Percentiles rank a stretch among this genome's conserved stretches.
These are phyloP conservation scores for Leptosphaerulina australis DNA, from an alignment of 2,329 filamentous ascomycete species.

Conservation along the genomic window DNA sequence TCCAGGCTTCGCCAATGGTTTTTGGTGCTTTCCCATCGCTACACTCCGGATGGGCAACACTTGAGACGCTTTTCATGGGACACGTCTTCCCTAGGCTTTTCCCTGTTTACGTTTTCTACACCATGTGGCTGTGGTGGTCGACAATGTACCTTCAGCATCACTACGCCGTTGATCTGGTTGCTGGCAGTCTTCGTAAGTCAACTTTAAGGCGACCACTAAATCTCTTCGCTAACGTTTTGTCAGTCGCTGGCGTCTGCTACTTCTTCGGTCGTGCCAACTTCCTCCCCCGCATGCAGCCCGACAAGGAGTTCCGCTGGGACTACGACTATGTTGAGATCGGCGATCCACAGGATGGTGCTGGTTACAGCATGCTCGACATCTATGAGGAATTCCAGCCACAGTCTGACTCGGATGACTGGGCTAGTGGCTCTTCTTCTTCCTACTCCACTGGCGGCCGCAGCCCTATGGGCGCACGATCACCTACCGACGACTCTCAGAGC, in stretches of 20 bases:
- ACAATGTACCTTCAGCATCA: constrained; percentile 99
- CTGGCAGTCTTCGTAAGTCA: constrained; percentile 69
- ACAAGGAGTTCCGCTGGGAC: constrained; percentile 90
- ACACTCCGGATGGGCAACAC: constrained; percentile 85
- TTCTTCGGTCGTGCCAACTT: constrained; percentile 81
- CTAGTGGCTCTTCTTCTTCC: constrained; percentile 80
- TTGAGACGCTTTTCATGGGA: constrained; percentile 91
- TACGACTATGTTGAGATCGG: constrained; percentile 93
- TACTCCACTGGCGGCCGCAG: constrained; percentile 70
- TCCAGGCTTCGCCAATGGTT: constrained; percentile 86
- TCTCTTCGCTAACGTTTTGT: constrained; percentile 31
- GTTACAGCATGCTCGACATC: constrained; percentile 62
- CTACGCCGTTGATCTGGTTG: constrained; percentile 92
- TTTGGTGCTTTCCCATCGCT: constrained; percentile 95
- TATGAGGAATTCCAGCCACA: constrained; percentile 59
- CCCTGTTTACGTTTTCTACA: constrained; percentile 80
- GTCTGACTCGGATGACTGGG: constrained; percentile 86
- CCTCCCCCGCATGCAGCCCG: constrained; percentile 79
- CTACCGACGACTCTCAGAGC: constrained; percentile 63
- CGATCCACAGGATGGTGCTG: constrained; percentile 59
- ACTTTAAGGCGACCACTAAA: background rate
- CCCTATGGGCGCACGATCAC: constrained; percentile 54
- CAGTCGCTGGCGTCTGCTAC: constrained; percentile 73
- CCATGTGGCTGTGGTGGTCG: constrained; percentile 95
- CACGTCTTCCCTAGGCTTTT: constrained; percentile 86